Percentiles rank a stretch among this genome's conserved stretches.
phyloP scores from a whole-genome alignment of 2,329 filamentous ascomycete genomes.

The Bipolaris cookei region DNA sequence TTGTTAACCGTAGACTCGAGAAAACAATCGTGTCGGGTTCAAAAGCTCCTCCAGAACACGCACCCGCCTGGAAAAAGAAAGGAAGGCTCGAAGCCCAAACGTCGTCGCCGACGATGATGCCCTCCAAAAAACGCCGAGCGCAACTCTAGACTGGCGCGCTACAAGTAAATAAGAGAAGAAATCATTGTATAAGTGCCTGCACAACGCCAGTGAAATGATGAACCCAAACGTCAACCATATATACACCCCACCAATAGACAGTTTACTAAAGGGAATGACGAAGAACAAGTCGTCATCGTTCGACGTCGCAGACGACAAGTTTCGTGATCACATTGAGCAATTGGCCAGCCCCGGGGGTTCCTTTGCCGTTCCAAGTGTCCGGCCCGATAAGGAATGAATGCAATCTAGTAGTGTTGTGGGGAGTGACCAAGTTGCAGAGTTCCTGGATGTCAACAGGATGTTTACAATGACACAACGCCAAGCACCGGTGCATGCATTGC shows the following conservation, averaged over 20 bases:
- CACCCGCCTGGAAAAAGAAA: constrained; percentile 17
- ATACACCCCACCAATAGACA: constrained; percentile 26
- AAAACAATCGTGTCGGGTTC: constrained; percentile 25
- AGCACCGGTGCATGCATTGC: constrained; percentile 39
- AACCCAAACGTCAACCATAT: constrained; percentile 21
- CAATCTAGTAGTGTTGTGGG: constrained; percentile 16
- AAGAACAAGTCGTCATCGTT: constrained; percentile 17
- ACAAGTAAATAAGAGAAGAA: constrained; percentile 1
- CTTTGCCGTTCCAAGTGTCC: constrained; percentile 15
- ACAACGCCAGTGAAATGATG: constrained; percentile 31
- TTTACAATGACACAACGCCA: constrained; percentile 38
- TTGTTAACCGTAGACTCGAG: constrained; percentile 24
- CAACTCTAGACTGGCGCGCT: constrained; percentile 13
- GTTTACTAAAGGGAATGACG: constrained; percentile 29
- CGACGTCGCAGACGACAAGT: constrained; percentile 9
- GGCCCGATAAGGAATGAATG: constrained; percentile 22
- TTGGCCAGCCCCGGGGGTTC: constrained; percentile 12
- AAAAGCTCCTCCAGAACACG: constrained; percentile 3
- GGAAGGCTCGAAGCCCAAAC: constrained; percentile 18
- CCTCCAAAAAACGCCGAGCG: constrained; percentile 19
- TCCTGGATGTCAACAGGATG: constrained; percentile 24
- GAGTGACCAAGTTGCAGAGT: constrained; percentile 11
- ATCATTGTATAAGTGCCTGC: constrained; percentile 23
- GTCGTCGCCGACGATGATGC: neutral
- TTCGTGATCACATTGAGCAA: constrained; percentile 25